A percentile compares a stretch with the other conserved stretches of the same genome.
Conservation (phyloP, 139 green algal genomes). For the Chlorella sp. region DNA sequence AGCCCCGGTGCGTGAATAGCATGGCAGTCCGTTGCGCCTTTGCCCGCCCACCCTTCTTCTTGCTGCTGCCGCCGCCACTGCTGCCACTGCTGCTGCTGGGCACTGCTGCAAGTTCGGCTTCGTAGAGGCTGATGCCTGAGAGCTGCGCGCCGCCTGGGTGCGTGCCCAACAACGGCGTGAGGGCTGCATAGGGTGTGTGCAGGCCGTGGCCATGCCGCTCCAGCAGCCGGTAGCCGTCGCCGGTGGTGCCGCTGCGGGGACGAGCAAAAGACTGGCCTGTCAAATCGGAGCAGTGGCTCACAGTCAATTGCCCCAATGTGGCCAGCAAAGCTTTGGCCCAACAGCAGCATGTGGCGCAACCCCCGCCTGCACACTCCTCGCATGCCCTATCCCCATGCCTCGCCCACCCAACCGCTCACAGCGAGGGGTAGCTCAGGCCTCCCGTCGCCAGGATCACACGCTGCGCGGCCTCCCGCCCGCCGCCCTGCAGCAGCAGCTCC, state of each 20-base stretch:
- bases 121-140: constrained; percentile 69
- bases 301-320: no score
- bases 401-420: constrained; percentile 30
- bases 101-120: constrained; percentile 33
- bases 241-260: constrained; percentile 75
- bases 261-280: no score
- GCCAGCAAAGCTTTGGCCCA: no score
- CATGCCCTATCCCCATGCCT: no score
- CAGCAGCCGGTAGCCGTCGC: constrained; percentile 70
- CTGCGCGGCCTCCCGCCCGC: background rate
- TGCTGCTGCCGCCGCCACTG: constrained; percentile 34
- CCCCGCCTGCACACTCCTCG: no score
- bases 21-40: constrained; percentile 70
- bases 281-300: no score
- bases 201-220: constrained; percentile 71
- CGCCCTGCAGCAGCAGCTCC: constrained; percentile 2
- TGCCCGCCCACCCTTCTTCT: constrained; percentile 32
- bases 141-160: constrained; percentile 76
- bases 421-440: constrained; percentile 82
- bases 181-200: constrained; percentile 76
- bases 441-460: constrained; percentile 78
- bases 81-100: constrained; percentile 24
- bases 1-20: constrained; percentile 91
- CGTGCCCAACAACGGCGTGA: constrained; percentile 83
- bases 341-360: no score